Evolutionary conservation across 768 basidiomycete genomes (phyloP), one percentile per base, ranked within the genome.

Genomic region (Filobasidium wieringae): DNA sequence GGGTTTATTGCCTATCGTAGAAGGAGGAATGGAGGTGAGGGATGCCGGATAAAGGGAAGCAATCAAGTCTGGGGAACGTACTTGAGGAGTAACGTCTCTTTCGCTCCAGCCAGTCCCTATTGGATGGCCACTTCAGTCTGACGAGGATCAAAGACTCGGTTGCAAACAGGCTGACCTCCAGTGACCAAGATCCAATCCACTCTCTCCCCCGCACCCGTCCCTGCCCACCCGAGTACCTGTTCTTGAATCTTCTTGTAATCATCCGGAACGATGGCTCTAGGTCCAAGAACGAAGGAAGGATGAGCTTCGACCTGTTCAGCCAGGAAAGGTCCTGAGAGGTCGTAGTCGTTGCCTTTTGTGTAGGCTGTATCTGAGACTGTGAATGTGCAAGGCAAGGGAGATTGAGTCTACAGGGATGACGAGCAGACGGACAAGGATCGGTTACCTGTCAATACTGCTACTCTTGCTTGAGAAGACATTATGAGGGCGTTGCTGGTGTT

Each of bases 11-110:
- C 74, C 72, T 72, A 50, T 0, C 81, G 81, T 30, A 78, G 22
- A 75, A 69, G 54, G 45, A 24, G 34, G 19, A 45, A 53, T 22
- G 19, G 51, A 14, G 19, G 22, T 51, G 22, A 47, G 33, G 24
- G 14, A 8, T 22, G 1, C 32, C 55, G 12, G 24, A 39, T 39
- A 26, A 8, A 52, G 22, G 43, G n/a, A 6, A 4, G 52, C 27
- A 32, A 17, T 40, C 5, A n/a, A n/a, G 27, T 17, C 8, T 29
- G 39, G 5, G 45, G 6, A 7, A 27, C 63, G 14, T 49, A 86
- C 88, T 79, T 93, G 88, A 36, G 89, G 89, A 4, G 89, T 93
- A 41, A 78, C 75, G 72, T 93, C 89, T 63, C 85, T 76, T 30
- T 80, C 76, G 0, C 88, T 86, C 66, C 90, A 89, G 7, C 89